Evolutionary conservation across 83 land plant genomes (phyloP).

Genomic region (Picea abies): DNA sequence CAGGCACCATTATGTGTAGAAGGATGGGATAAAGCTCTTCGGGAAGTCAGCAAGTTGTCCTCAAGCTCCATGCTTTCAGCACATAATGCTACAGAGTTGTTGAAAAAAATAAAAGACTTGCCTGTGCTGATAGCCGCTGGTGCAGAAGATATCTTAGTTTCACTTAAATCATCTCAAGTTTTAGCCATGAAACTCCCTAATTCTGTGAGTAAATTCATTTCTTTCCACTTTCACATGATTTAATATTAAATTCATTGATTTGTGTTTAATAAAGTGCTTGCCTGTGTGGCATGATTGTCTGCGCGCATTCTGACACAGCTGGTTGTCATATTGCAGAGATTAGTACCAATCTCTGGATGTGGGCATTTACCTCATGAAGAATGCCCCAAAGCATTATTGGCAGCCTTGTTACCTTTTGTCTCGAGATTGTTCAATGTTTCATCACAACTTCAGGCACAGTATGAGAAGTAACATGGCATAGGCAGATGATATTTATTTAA

Average conservation of each 20-base stretch:
- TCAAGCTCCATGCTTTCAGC: constrained; percentile 50
- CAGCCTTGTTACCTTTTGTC: constrained; percentile 34
- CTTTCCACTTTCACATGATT: background rate
- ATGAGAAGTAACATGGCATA: background rate
- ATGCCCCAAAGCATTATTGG: constrained; percentile 37
- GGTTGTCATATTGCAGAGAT: too few relatives aligned
- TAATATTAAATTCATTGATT: background rate
- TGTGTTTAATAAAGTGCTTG: background rate
- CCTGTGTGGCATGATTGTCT: background rate
- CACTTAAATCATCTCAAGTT: constrained; percentile 50
- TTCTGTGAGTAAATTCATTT: constrained; percentile 29
- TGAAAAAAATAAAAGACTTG: constrained; percentile 48
- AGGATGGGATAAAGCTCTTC: constrained; percentile 54
- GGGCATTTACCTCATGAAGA: constrained; percentile 44
- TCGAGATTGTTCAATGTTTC: constrained; percentile 23
- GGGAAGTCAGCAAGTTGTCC: constrained; percentile 40
- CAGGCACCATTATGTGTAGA: constrained; percentile 51
- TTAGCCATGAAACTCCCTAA: constrained; percentile 37
- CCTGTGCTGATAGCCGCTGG: constrained; percentile 47
- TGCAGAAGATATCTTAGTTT: constrained; percentile 41
- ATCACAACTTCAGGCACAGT: background rate
- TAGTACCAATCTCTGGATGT: constrained; percentile 36
- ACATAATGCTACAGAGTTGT: constrained; percentile 57
- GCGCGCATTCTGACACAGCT: too few relatives aligned
- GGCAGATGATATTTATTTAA: background rate